These are phyloP conservation scores for Penicillium canescens DNA, from an alignment of 495 filamentous ascomycete species.

Conservation along the genomic window DNA sequence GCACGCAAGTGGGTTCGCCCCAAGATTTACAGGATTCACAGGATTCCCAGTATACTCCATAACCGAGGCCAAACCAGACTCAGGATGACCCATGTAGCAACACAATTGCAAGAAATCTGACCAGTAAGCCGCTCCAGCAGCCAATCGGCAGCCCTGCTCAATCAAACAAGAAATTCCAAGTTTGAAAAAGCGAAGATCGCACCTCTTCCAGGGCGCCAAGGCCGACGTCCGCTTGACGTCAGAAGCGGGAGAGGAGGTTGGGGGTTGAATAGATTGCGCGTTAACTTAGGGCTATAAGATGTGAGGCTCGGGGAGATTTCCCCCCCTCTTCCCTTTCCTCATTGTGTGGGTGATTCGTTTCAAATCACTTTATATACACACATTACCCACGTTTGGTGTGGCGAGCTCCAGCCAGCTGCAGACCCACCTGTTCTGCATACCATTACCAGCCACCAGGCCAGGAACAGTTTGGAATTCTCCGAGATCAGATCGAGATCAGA, in stretches of 20 bases:
- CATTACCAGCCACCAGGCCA: constrained; percentile 2
- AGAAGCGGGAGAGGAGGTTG: constrained; percentile 20
- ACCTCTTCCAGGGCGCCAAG: constrained; percentile 17
- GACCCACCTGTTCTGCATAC: constrained; percentile 6
- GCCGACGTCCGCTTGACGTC: constrained; percentile 32
- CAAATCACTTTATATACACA: neutral
- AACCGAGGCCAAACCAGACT: too few species aligned
- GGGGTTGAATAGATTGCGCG: neutral
- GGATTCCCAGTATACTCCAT: neutral
- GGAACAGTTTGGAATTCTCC: neutral
- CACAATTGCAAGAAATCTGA: neutral
- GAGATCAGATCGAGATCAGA: neutral
- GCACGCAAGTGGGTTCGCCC: constrained; percentile 1
- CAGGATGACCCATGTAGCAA: too few species aligned
- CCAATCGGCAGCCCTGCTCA: neutral
- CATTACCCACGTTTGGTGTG: neutral
- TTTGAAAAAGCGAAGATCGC: constrained; percentile 19
- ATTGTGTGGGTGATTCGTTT: neutral
- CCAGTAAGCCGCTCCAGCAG: neutral
- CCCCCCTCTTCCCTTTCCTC: neutral
- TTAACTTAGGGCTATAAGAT: constrained; percentile 1
- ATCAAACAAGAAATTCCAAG: neutral
- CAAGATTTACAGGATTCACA: neutral
- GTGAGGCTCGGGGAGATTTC: constrained; percentile 1
- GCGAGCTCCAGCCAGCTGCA: neutral